These are phyloP conservation scores for Cryptococcus sp. DNA, from an alignment of 1,284 basidiomycete species.

Conservation along the genomic window DNA sequence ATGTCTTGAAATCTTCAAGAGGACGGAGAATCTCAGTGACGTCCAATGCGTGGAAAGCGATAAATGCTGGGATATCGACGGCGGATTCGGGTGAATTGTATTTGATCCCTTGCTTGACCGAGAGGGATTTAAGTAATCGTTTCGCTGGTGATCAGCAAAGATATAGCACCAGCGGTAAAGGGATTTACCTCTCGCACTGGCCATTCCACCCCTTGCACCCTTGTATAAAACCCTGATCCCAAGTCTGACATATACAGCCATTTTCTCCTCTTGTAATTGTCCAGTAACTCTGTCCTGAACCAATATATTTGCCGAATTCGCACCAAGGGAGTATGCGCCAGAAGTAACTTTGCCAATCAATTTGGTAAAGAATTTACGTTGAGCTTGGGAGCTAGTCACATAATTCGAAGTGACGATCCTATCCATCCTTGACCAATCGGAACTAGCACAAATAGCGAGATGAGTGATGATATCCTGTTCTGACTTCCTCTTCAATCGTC, in stretches of 20 bases:
- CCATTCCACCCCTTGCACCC: slow-evolving; percentile 85
- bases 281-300: slow-evolving; percentile 89
- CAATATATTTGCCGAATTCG: slow-evolving; percentile 83
- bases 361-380: slow-evolving; percentile 94
- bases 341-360: slow-evolving; percentile 76
- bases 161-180: not conserved
- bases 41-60: slow-evolving; percentile 84
- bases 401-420: slow-evolving; percentile 89
- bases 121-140: slow-evolving; percentile 77
- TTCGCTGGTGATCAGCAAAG: slow-evolving; percentile 53
- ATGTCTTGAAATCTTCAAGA: slow-evolving; percentile 77
- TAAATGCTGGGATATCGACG: slow-evolving; percentile 78
- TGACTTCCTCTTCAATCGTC: slow-evolving; percentile 73
- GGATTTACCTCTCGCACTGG: slow-evolving; percentile 70
- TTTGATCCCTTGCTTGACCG: slow-evolving; percentile 91
- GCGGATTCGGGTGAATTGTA: slow-evolving; percentile 82
- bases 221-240: slow-evolving; percentile 92
- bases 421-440: slow-evolving; percentile 86
- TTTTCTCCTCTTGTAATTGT: slow-evolving; percentile 94
- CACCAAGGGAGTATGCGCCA: slow-evolving; percentile 84
- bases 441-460: slow-evolving; percentile 86
- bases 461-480: slow-evolving; percentile 93
- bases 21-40: slow-evolving; percentile 78
- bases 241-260: slow-evolving; percentile 74
- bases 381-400: slow-evolving; percentile 91